Base-by-base conservation (phyloP, 129 eudicot species). In the Apium graveolens region DNA sequence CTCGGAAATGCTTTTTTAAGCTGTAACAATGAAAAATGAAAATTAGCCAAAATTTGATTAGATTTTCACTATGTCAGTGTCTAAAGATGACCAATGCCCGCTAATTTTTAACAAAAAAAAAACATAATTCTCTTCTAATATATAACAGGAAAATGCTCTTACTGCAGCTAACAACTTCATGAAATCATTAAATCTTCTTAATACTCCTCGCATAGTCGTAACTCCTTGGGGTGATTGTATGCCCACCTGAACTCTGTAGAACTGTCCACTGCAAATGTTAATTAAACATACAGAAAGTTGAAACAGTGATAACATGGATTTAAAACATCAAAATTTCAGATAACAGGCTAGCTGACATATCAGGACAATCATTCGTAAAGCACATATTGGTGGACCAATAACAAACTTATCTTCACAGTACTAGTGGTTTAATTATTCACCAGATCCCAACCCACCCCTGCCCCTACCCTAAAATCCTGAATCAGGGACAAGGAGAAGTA, bases 111-210 rank as follows among this genome's bases (percentile, higher is more conserved):
- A 57, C 65, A 76, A 78, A 13, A 44, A 44, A 60, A 62, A 74
- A 5, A 73, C 20, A 5, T 63, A 26, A n/a, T 37, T 60, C n/a
- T 24, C 35, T 72, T 24, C 55, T 72, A 42, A 42, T 1, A 72
- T 41, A 26, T 26, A 72, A 72, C 20, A 41, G 34, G 34, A 27
- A 1, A 66, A 46, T 60, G 51, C 70, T 84, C 99, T 88, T 92
- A 96, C 99, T 75, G 96, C 99, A 81, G 91, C 81, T 77, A 80
- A 87, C 83, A 96, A 86, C 93, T 89, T 92, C 80, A 96, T 83
- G 84, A 96, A 96, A 82, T 96, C 99, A 83, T 96, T 96, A 73
- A 96, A 96, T 85, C 99, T 96, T 85, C 99, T 90, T 83, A 92
- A 87, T 44, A 96, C 91, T 20, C 91, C 86, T 79, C 99, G 88